These are phyloP conservation scores for Geranomyces variabilis DNA, from an alignment of 192 early-diverging fungal genomes.

Conservation along the genomic window DNA sequence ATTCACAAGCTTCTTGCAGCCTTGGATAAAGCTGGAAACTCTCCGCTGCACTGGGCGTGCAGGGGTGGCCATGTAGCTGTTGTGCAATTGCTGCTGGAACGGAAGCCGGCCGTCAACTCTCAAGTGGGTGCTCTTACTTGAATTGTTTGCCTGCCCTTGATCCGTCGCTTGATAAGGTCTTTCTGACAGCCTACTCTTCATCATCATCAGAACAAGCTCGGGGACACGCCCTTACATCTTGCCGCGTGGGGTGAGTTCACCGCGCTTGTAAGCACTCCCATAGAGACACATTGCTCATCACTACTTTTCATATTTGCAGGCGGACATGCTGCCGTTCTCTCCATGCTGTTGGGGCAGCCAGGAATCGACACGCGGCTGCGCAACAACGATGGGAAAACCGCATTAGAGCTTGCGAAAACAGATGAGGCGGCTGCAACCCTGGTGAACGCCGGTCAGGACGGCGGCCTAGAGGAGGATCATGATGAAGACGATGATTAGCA, in stretches of 20 bases:
- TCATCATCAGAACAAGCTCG: conserved; percentile 56
- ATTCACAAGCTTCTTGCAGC: not conserved
- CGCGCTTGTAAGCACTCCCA: no score
- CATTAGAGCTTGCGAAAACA: conserved; percentile 42
- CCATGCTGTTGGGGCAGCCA: conserved; percentile 38
- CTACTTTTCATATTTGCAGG: conserved; percentile 19
- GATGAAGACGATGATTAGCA: conserved; percentile 35
- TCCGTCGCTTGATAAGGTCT: not conserved
- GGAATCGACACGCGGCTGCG: conserved; percentile 42
- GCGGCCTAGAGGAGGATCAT: conserved; percentile 35
- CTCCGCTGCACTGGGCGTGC: conserved; percentile 59
- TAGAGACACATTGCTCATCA: not conserved
- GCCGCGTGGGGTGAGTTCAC: conserved; percentile 50
- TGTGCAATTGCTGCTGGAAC: conserved; percentile 42
- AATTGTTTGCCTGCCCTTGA: no score
- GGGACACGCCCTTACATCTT: conserved; percentile 57
- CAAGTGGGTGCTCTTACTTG: conserved; percentile 38
- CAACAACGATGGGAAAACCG: conserved; percentile 52
- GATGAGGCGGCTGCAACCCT: conserved; percentile 52
- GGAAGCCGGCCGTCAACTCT: conserved; percentile 46
- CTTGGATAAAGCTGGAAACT: conserved; percentile 59
- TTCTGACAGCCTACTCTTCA: not conserved
- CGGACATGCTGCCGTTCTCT: conserved; percentile 39
- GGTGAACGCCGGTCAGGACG: conserved; percentile 31
- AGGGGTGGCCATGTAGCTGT: conserved; percentile 53